Evolutionary conservation across 2,329 filamentous ascomycete species (phyloP).

Genomic region (Claviceps humidiphila): DNA sequence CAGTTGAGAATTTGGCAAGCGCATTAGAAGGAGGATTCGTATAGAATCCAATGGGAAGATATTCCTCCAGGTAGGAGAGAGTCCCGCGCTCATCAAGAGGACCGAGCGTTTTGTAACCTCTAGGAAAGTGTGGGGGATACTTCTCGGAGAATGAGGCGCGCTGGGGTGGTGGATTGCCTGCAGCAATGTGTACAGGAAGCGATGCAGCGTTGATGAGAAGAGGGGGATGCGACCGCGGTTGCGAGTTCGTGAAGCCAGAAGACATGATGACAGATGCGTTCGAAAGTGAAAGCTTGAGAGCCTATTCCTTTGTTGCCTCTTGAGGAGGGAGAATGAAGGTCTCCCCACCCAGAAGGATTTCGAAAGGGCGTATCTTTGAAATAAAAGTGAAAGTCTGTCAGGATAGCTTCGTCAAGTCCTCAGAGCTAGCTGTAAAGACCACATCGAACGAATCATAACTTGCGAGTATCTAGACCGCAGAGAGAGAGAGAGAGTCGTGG

Average conservation of each 20-base stretch:
- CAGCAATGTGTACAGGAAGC: conserved; percentile 11
- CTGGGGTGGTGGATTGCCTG: conserved; percentile 12
- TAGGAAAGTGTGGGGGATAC: conserved; percentile 24
- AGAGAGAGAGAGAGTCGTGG: not conserved
- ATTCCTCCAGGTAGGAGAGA: conserved; percentile 21
- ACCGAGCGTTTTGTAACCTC: conserved; percentile 21
- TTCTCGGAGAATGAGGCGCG: conserved; percentile 15
- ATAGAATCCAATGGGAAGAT: conserved; percentile 25
- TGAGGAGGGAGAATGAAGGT: not conserved
- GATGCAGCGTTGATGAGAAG: conserved; percentile 3
- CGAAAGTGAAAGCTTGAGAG: not conserved
- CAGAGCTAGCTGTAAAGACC: not conserved
- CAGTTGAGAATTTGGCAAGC: conserved; percentile 27
- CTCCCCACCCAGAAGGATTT: no score
- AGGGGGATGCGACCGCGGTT: not conserved
- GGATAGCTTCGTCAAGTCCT: not conserved
- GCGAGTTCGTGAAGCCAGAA: not conserved
- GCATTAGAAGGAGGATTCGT: conserved; percentile 17
- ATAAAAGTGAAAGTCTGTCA: not conserved
- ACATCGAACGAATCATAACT: not conserved
- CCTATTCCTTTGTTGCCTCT: not conserved
- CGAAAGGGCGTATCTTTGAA: no score
- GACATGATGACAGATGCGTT: not conserved
- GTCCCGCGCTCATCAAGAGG: conserved; percentile 12
- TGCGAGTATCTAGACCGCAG: not conserved